Evolutionary conservation across 495 filamentous ascomycete species (phyloP).

Genomic region (Penicillium parvum): DNA sequence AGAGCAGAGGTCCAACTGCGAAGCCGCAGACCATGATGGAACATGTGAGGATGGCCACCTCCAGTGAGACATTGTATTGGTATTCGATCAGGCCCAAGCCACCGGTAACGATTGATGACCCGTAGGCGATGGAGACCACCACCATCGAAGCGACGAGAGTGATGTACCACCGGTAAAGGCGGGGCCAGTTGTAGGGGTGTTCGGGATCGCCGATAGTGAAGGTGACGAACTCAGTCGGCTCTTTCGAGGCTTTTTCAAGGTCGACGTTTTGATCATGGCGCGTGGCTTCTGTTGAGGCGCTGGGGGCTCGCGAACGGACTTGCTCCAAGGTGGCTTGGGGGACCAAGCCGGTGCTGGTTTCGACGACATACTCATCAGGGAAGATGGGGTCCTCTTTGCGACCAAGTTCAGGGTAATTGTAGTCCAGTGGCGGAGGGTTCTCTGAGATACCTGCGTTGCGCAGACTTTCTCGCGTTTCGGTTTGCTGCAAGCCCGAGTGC

Average conservation of each 20-base stretch:
- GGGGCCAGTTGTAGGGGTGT: slow-evolving; percentile 52
- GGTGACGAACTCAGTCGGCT: slow-evolving; percentile 24
- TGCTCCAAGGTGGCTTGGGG: slow-evolving; percentile 24
- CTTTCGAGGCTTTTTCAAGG: slow-evolving; percentile 20
- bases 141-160: slow-evolving; percentile 50
- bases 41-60: slow-evolving; percentile 56
- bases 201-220: slow-evolving; percentile 42
- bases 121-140: slow-evolving; percentile 52
- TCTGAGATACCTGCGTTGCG: slow-evolving; percentile 19
- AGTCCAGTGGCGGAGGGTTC: slow-evolving; percentile 17
- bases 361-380: slow-evolving; percentile 31
- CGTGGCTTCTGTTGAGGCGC: slow-evolving; percentile 4
- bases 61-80: slow-evolving; percentile 57
- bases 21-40: slow-evolving; percentile 41
- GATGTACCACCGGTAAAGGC: slow-evolving; percentile 53
- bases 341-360: slow-evolving; percentile 30
- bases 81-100: slow-evolving; percentile 54
- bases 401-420: slow-evolving; percentile 28
- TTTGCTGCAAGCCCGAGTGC: background rate
- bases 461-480: slow-evolving; percentile 23
- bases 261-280: slow-evolving; percentile 4
- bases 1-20: slow-evolving; percentile 50
- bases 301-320: slow-evolving; percentile 17
- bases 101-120: slow-evolving; percentile 57
- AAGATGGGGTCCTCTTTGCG: slow-evolving; percentile 20